Conservation (phyloP, 1,139 yeast species). For the Geotrichum aggregatum region DNA sequence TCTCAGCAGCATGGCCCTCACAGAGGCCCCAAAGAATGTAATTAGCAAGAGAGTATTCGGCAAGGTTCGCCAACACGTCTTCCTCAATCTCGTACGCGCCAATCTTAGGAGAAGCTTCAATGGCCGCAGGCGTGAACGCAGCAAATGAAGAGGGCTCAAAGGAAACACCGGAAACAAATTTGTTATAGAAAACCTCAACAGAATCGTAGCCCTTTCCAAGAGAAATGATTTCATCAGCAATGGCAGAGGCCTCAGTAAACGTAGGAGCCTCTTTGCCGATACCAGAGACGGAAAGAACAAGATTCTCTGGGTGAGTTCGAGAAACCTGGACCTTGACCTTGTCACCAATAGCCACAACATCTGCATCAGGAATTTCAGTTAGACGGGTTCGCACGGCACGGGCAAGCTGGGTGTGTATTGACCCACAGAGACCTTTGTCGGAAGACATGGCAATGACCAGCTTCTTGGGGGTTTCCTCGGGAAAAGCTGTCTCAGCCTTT, state of each 20-base stretch:
- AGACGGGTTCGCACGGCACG: conserved; percentile 75
- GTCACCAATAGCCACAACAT: conserved; percentile 88
- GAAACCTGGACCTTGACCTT: conserved; percentile 82
- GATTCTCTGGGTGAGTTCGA: conserved; percentile 69
- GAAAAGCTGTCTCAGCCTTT: conserved; percentile 68
- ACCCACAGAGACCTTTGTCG: conserved; percentile 98
- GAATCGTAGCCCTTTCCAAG: conserved; percentile 58
- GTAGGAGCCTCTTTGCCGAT: conserved; percentile 96
- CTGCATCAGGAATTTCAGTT: conserved; percentile 63
- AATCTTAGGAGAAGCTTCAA: conserved; percentile 83
- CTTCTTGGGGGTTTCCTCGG: conserved; percentile 48
- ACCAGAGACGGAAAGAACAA: conserved; percentile 78
- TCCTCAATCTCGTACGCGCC: conserved; percentile 80
- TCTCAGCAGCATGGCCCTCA: conserved; percentile 97
- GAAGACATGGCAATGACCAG: conserved; percentile 85
- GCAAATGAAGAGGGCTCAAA: conserved; percentile 77
- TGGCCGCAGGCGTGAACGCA: conserved; percentile 64
- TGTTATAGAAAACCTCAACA: conserved; percentile 81
- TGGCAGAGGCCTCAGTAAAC: conserved; percentile 81
- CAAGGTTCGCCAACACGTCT: conserved; percentile 49
- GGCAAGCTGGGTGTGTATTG: conserved; percentile 91
- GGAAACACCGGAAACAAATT: conserved; percentile 79
- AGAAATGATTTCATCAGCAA: conserved; percentile 76
- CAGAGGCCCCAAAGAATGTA: conserved; percentile 88
- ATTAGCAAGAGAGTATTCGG: conserved; percentile 89